Evolutionary conservation across 2,329 filamentous ascomycete genomes (phyloP).

Genomic region (Colletotrichum sidae): DNA sequence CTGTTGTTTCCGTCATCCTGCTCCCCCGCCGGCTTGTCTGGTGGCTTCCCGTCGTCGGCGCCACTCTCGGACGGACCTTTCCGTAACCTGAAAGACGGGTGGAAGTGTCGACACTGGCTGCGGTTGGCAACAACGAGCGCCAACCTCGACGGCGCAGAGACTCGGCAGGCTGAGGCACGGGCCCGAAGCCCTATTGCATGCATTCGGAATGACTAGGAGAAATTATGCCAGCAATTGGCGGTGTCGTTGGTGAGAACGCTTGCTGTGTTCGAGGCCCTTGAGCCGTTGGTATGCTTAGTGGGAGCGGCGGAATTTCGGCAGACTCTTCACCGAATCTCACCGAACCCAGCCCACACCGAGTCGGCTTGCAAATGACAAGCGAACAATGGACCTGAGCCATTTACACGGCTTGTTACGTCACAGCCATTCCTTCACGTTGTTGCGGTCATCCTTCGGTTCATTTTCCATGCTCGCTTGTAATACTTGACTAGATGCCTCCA

Average conservation of each 20-base stretch:
- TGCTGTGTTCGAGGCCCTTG: conserved; percentile 22
- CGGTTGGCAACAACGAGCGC: conserved; percentile 32
- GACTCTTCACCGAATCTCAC: conserved; percentile 33
- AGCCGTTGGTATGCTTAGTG: conserved; percentile 27
- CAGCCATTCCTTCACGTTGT: no score
- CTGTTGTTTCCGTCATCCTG: conserved; percentile 28
- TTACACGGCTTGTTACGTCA: background rate
- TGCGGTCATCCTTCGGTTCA: background rate
- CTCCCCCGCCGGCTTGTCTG: conserved; percentile 35
- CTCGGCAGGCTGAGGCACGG: conserved; percentile 39
- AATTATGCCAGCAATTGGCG: conserved; percentile 37
- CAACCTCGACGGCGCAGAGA: conserved; percentile 30
- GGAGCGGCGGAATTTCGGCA: conserved; percentile 37
- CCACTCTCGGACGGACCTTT: conserved; percentile 33
- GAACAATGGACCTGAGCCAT: conserved; percentile 6
- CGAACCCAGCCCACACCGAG: conserved; percentile 25
- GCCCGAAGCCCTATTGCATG: conserved; percentile 42
- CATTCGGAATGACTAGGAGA: conserved; percentile 40
- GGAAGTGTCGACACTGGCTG: conserved; percentile 37
- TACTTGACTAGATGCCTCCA: background rate
- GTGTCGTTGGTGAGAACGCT: conserved; percentile 24
- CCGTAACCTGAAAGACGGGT: conserved; percentile 34
- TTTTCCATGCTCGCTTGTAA: background rate
- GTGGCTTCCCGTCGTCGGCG: conserved; percentile 36
- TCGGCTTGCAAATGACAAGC: background rate